Evolutionary conservation across 2,329 filamentous ascomycete species (phyloP), one percentile per base, ranked within the genome.

Genomic region (Stemphylium vesicarium): DNA sequence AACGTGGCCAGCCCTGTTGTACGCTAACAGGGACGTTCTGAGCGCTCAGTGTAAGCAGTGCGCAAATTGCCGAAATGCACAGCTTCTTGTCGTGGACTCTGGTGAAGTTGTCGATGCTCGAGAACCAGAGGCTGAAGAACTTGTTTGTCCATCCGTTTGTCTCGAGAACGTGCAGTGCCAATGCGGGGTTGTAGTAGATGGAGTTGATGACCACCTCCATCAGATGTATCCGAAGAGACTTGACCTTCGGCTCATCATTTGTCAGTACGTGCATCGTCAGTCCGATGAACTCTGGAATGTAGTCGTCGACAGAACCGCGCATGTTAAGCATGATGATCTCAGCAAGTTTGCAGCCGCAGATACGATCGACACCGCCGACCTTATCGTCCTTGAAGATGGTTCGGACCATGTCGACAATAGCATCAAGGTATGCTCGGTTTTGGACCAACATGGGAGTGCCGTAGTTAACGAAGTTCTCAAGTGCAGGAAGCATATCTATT

Each of bases 151-250:
- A 97, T 57, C 87, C 89, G 70, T 96, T 94, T 48, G 83, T 80
- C 79, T 99, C 95, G n/a, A 99, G 84, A 33, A 96, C 87, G 59
- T 92, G 88, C 18, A 99, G 84, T 20, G 92, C 85, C 56, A 97
- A 82, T 39, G 89, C 79, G 1, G 95, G 93, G 80, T 96, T 97
- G 82, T 99, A 99, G 82, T 98, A 96, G 68, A 98, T 92, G 50
- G 91, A 88, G 77, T 98, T 98, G 81, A 99, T 96, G 54, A 99
- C 88, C 88, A 99, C 96, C 79, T 99, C 95, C 90, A 99, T 96
- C 39, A 99, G 80, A 75, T 99, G 94, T 50, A 98, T 93, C 69
- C 91, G 89, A 77, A 97, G 96, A 3, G 91, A 93, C 82, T 96
- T 97, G 65, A 96, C 88, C 78, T 92, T 93, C 46, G 91, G 82